Evolutionary conservation across 345 rosid genomes (phyloP).

Genomic region (Laguncularia racemosa): DNA sequence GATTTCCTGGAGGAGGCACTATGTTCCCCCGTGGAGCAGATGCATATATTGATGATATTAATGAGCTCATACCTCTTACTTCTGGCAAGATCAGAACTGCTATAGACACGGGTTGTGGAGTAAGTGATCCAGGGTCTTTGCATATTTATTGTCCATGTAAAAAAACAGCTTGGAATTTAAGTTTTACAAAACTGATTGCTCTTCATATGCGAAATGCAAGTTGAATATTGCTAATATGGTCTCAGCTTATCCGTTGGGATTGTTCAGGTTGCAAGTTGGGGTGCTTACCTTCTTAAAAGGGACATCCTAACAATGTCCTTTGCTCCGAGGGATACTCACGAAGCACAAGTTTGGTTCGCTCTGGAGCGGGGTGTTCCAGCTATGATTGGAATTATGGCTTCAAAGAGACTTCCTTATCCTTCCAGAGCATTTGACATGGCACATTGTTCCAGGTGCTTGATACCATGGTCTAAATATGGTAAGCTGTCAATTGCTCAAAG

Average conservation of each 20-base stretch:
- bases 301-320: conserved; percentile 72
- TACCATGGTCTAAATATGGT: conserved; percentile 77
- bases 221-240: background rate
- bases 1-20: conserved; percentile 98
- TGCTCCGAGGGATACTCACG: conserved; percentile 97
- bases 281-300: conserved; percentile 85
- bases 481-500: conserved; percentile 8
- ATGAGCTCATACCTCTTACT: conserved; percentile 64
- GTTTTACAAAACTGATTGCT: no score
- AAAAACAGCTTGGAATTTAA: no score
- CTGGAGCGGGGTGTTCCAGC: conserved; percentile 98
- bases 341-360: conserved; percentile 96
- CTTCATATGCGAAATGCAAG: background rate
- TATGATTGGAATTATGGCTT: conserved; percentile 78
- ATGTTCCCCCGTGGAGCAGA: conserved; percentile 95
- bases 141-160: no score
- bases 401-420: conserved; percentile 86
- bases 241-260: background rate
- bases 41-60: conserved; percentile 83
- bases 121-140: conserved; percentile 28
- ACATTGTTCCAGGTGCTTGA: conserved; percentile 94
- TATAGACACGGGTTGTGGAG: conserved; percentile 96
- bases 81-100: conserved; percentile 80
- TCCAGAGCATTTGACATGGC: conserved; percentile 97
- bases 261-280: conserved; percentile 90